Conservation (phyloP, 208 protist genomes). For the Naegleria lovaniensis region DNA sequence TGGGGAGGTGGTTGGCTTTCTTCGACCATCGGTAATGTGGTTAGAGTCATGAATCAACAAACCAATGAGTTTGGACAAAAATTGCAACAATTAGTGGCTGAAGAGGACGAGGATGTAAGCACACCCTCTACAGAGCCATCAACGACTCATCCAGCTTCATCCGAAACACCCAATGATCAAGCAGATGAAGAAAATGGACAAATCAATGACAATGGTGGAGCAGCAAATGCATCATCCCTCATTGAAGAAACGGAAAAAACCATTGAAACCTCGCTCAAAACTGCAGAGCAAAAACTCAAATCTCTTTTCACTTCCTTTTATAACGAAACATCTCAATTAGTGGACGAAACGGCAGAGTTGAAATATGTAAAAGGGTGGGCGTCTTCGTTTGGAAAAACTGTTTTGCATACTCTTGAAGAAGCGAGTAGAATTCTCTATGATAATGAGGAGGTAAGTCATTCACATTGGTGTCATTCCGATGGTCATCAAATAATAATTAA, state of each 20-base stretch:
- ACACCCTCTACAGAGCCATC: background rate
- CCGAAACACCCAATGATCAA: background rate
- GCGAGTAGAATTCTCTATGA: background rate
- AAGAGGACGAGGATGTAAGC: background rate
- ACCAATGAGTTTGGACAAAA: background rate
- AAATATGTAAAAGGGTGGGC: slow-evolving; percentile 9
- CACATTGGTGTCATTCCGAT: background rate
- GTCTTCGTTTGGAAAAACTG: background rate
- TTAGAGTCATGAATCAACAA: background rate
- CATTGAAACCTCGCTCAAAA: background rate
- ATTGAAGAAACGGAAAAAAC: background rate
- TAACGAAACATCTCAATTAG: background rate
- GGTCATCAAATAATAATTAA: no score
- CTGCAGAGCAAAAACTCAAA: background rate
- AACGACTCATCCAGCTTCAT: background rate
- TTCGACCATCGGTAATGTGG: background rate
- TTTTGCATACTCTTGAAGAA: background rate
- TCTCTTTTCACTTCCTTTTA: background rate
- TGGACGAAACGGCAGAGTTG: background rate
- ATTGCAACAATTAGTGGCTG: background rate
- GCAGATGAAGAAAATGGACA: background rate
- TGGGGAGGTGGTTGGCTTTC: background rate
- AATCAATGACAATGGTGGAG: background rate
- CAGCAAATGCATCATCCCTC: background rate
- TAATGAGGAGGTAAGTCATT: background rate